Base-by-base conservation (phyloP, 1,284 basidiomycete species). In the Boletellus deceptivus region DNA sequence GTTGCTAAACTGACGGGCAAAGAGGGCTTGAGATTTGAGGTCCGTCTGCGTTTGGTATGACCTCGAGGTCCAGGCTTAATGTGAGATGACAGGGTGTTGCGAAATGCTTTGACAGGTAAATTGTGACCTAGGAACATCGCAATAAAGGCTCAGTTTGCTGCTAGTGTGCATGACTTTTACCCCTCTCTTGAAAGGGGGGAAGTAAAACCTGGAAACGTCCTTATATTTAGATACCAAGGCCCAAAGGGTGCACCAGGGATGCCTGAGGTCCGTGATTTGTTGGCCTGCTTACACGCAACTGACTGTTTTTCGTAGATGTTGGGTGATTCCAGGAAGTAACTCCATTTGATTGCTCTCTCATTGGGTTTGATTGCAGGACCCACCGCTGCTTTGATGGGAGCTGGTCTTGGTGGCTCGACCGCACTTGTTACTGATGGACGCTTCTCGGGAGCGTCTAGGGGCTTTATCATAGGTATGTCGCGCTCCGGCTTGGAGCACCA, bases 1-100 rank as follows among this genome's bases (percentile, higher is more conserved):
- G 95, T 99, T 11, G 91, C 93, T 46, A 99, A 99, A 73, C 78
- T 98, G 57, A 98, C 96, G 10, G 95, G 96, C 20, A 97, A 98
- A 71, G 96, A 99, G 72, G 96, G 96, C 4, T 70, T 87, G 43
- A 77, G 75, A 35, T 99, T 99, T 67, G 85, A 91, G 75, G 89
- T 88, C 46, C 54, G 74, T 53, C 34, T 25, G 13, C 44, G 18
- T 38, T 20, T 17, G 40, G 40, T 39, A 39, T 53, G 20, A 40
- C 4, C 11, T 14, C 16, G 46, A 47, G 43, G 40, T 47, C 22
- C 31, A 35, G 16, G 48, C 51, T 14, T 27, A 59, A 14, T 37
- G 10, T 27, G 24, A 34, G 10, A 35, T 54, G 46, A 29, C 40
- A 87, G 82, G 89, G 89, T 49, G 64, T 74, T 27, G 89, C 89